Conservation (phyloP, 1,284 basidiomycete genomes). For the Leccinum angustisporum region DNA sequence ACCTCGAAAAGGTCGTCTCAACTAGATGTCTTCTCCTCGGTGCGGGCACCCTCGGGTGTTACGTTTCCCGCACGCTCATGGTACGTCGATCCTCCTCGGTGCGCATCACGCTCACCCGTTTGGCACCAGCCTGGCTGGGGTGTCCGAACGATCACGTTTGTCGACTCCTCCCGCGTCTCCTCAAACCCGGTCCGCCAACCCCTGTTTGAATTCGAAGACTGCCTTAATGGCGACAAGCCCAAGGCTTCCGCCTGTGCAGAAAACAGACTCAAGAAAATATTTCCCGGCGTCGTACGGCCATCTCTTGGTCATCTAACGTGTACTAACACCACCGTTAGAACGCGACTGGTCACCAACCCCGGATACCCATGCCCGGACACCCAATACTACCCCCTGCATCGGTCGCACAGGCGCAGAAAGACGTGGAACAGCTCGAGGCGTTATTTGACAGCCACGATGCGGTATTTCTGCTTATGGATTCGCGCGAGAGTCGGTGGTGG, state of each 20-base stretch:
- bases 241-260: conserved; percentile 90
- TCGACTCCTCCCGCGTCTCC: conserved; percentile 89
- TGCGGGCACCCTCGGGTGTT: conserved; percentile 95
- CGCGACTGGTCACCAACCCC: conserved; percentile 71
- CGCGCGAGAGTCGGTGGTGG: conserved; percentile 93
- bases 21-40: conserved; percentile 88
- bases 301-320: not conserved
- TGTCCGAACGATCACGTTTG: conserved; percentile 87
- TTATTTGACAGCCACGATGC: conserved; percentile 87
- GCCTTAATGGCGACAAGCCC: conserved; percentile 88
- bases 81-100: conserved; percentile 41
- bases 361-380: conserved; percentile 98
- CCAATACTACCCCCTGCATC: conserved; percentile 74
- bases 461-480: conserved; percentile 97
- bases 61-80: conserved; percentile 88
- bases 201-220: conserved; percentile 93
- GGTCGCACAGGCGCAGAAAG: conserved; percentile 58
- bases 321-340: conserved; percentile 49
- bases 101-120: not conserved
- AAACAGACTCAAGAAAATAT: conserved; percentile 83
- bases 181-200: conserved; percentile 98
- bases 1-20: conserved; percentile 82
- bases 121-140: conserved; percentile 79
- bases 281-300: conserved; percentile 77
- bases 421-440: conserved; percentile 71